Conservation (phyloP, 345 rosid genomes). For the Gossypium stocksii region DNA sequence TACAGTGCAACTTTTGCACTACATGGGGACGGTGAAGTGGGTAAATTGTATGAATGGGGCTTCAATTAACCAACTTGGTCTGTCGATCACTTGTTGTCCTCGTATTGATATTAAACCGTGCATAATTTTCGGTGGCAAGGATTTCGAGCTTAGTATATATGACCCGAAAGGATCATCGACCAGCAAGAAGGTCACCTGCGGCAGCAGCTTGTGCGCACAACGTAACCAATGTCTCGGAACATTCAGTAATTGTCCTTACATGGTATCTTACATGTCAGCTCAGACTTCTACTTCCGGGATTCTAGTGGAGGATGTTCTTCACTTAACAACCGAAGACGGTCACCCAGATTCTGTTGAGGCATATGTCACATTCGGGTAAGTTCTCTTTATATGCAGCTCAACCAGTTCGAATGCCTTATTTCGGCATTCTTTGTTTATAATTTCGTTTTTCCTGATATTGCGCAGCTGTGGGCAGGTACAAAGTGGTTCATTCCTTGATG, state of each 20-base stretch:
- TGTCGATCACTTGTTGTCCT: background rate
- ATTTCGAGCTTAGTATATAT: constrained; percentile 63
- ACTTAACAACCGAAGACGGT: constrained; percentile 49
- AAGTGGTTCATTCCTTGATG: constrained; percentile 81
- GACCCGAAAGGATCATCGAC: constrained; percentile 61
- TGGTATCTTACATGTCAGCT: constrained; percentile 71
- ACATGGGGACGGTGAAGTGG: background rate
- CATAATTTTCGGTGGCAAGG: constrained; percentile 35
- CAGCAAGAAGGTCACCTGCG: constrained; percentile 68
- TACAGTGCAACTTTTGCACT: background rate
- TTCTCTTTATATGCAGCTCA: constrained; percentile 5
- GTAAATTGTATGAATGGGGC: background rate
- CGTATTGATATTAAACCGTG: constrained; percentile 13
- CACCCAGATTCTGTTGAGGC: constrained; percentile 48
- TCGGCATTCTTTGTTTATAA: background rate
- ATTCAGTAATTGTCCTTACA: constrained; percentile 70
- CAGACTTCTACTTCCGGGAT: constrained; percentile 81
- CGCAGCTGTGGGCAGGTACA: constrained; percentile 96
- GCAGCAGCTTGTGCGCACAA: constrained; percentile 54
- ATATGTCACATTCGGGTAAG: constrained; percentile 68
- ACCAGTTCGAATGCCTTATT: background rate
- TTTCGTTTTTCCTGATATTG: constrained; percentile 12
- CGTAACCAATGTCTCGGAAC: constrained; percentile 61
- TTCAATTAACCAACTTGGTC: background rate
- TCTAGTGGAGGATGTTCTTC: constrained; percentile 77